A percentile compares a stretch with the other conserved stretches of the same genome.
Conservation (phyloP, 805 yeast species). For the Teunomyces lycoperdinae region DNA sequence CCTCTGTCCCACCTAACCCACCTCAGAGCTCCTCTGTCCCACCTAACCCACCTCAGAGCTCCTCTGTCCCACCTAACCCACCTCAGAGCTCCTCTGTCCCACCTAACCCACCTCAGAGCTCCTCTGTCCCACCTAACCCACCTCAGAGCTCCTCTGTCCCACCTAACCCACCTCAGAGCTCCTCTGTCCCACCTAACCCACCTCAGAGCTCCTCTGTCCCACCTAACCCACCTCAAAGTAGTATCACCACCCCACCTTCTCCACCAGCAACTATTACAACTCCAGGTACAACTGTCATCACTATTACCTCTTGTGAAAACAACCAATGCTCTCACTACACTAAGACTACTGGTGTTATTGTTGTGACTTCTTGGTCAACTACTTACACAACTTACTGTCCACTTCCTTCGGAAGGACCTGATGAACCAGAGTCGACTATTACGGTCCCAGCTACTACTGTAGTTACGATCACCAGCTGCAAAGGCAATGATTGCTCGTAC, state of each 20-base stretch:
- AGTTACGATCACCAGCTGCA: too few relatives aligned
- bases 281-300: constrained; percentile 22
- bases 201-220: background rate
- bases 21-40: background rate
- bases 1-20: too few relatives aligned
- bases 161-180: background rate
- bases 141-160: too few relatives aligned
- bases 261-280: constrained; percentile 1
- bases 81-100: too few relatives aligned
- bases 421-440: too few relatives aligned
- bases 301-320: constrained; percentile 35
- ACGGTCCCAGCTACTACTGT: too few relatives aligned
- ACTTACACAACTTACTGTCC: constrained; percentile 24
- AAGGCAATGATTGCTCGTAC: too few relatives aligned
- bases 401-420: constrained; percentile 2
- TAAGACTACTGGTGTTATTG: constrained; percentile 5
- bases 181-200: background rate
- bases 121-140: too few relatives aligned
- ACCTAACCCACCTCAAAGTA: background rate
- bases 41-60: background rate
- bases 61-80: too few relatives aligned
- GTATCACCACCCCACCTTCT: background rate
- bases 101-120: too few relatives aligned
- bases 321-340: constrained; percentile 20
- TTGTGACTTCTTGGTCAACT: constrained; percentile 9